Evolutionary conservation across 2,329 filamentous ascomycete genomes (phyloP).

Genomic region (Xylariales sp.): DNA sequence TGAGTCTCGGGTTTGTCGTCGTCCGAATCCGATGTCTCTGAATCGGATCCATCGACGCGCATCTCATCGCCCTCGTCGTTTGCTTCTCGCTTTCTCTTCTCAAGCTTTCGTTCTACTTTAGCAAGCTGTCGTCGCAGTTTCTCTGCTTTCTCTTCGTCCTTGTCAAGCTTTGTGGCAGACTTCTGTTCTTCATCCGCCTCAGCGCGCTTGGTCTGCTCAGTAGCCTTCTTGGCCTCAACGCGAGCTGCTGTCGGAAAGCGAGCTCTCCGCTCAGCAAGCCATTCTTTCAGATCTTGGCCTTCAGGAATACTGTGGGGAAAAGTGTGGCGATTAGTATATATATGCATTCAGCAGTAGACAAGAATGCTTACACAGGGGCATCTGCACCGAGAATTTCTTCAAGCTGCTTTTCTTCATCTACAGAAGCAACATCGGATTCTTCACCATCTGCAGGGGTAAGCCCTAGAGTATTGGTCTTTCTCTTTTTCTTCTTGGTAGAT

Average conservation of each 20-base stretch:
- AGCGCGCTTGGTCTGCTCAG: constrained; percentile 46
- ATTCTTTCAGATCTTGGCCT: no score
- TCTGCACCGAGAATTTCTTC: constrained; percentile 52
- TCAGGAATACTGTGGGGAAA: constrained; percentile 30
- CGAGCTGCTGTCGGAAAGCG: constrained; percentile 77
- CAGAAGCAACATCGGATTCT: constrained; percentile 62
- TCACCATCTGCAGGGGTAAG: constrained; percentile 63
- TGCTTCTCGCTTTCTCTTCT: constrained; percentile 63
- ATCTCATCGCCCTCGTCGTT: constrained; percentile 65
- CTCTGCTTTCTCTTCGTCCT: constrained; percentile 51
- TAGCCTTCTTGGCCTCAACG: constrained; percentile 57
- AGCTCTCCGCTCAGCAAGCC: constrained; percentile 75
- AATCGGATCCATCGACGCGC: constrained; percentile 41
- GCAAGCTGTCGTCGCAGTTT: constrained; percentile 61
- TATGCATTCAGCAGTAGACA: no score
- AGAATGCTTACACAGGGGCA: constrained; percentile 45
- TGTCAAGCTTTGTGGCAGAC: constrained; percentile 46
- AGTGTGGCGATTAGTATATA: constrained; percentile 6
- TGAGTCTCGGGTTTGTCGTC: constrained; percentile 54
- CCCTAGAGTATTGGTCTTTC: constrained; percentile 67
- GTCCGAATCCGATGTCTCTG: constrained; percentile 42
- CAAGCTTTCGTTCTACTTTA: constrained; percentile 64
- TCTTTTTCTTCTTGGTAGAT: constrained; percentile 63
- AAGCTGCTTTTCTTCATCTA: constrained; percentile 64
- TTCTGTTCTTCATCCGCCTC: constrained; percentile 57